Percentiles rank a stretch among this genome's conserved stretches.
Conservation (phyloP, 148 eudicot genomes). For the Rhododendron williamsianum region DNA sequence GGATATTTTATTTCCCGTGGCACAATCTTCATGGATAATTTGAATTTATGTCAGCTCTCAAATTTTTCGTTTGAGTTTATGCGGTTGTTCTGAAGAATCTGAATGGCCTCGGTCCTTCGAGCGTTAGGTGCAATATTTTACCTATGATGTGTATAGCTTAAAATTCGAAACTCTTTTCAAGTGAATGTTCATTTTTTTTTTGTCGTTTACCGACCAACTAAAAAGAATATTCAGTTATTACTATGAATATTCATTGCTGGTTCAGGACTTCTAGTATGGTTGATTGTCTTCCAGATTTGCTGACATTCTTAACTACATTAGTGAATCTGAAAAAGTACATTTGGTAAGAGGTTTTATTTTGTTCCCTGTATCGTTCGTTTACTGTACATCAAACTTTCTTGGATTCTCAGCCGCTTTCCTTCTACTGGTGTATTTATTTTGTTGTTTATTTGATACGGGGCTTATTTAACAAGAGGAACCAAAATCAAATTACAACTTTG, state of each 20-base stretch:
- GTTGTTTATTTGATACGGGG: not conserved
- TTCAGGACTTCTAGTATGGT: not conserved
- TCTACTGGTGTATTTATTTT: not conserved
- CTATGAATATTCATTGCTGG: not conserved
- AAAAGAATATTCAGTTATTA: not conserved
- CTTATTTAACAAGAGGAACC: too few relatives aligned
- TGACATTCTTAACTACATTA: not conserved
- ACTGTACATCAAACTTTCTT: too few relatives aligned
- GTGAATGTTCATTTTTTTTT: not conserved
- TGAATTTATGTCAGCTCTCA: not conserved
- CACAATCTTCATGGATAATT: not conserved
- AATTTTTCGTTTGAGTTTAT: too few relatives aligned
- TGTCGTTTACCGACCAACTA: not conserved
- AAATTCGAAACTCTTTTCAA: not conserved
- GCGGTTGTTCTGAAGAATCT: too few relatives aligned
- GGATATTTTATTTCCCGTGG: not conserved
- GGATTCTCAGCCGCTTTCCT: not conserved
- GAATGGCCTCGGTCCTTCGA: not conserved
- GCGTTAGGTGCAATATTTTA: not conserved
- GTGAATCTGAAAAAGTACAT: not conserved
- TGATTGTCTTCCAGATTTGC: not conserved
- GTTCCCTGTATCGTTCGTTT: not conserved
- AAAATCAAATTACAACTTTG: too few relatives aligned
- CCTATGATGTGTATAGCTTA: not conserved
- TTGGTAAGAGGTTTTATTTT: not conserved